These are phyloP conservation scores for Stropharia rugosoannulata DNA, from an alignment of 768 basidiomycete species.

Conservation along the genomic window DNA sequence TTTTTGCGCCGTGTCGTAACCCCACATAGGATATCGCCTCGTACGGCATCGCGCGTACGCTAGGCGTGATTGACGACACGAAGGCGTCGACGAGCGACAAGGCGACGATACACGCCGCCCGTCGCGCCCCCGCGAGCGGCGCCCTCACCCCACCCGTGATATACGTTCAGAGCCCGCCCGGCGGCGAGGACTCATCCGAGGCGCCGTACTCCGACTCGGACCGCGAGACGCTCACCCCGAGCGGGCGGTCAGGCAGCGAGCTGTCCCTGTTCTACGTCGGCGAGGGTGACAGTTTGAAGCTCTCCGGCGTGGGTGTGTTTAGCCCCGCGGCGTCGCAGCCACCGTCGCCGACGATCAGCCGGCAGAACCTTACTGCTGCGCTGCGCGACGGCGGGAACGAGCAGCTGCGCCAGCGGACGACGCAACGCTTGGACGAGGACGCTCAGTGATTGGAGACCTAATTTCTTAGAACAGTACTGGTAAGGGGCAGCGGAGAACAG, in stretches of 20 bases:
- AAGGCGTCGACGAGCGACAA: conserved; percentile 73
- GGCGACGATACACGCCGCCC: conserved; percentile 31
- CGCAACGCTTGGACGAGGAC: not conserved
- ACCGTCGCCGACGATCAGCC: conserved; percentile 58
- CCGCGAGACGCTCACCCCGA: conserved; percentile 7
- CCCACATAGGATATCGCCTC: conserved; percentile 68
- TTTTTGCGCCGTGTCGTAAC: not conserved
- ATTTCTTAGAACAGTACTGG: not conserved
- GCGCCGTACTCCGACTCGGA: not conserved
- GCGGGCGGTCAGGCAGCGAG: conserved; percentile 8
- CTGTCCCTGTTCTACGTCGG: conserved; percentile 53
- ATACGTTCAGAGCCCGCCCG: conserved; percentile 17
- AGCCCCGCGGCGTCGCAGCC: conserved; percentile 70
- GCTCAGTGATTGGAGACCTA: not conserved
- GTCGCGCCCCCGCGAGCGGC: not conserved
- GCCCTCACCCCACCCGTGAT: conserved; percentile 27
- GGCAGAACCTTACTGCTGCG: conserved; percentile 25
- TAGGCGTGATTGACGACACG: conserved; percentile 74
- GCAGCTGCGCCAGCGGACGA: conserved; percentile 22
- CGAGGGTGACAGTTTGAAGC: conserved; percentile 43
- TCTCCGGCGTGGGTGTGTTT: conserved; percentile 72
- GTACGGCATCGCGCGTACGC: conserved; percentile 79
- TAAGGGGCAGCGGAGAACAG: not conserved
- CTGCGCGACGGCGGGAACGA: conserved; percentile 16
- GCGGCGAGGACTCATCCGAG: no score